phyloP scores from a whole-genome alignment of 2,329 filamentous ascomycete genomes.

The Botryosphaeria dothidea region DNA sequence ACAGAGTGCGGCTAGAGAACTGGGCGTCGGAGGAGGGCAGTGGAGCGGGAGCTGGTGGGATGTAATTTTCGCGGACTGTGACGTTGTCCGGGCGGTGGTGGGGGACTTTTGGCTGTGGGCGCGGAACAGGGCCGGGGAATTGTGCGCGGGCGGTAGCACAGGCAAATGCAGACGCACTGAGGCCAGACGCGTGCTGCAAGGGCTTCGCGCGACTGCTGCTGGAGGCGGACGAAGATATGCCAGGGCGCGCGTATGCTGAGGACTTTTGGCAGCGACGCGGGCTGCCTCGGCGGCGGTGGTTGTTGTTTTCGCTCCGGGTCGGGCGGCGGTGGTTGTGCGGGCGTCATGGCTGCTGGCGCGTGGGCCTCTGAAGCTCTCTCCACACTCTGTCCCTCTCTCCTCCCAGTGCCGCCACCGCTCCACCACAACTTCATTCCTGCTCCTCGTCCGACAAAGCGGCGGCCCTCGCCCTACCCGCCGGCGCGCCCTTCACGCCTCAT shows the following conservation, averaged over 20 bases:
- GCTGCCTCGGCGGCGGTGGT: background rate
- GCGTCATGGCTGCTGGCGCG: background rate
- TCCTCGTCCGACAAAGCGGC: background rate
- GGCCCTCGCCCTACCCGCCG: conserved; percentile 12
- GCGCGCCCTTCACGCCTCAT: background rate
- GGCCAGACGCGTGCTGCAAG: conserved; percentile 3
- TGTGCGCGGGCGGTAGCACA: conserved; percentile 12
- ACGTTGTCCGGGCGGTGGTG: background rate
- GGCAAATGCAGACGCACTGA: background rate
- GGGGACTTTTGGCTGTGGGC: conserved; percentile 5
- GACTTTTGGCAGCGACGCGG: background rate
- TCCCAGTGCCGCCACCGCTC: conserved; percentile 1
- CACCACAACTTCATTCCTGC: background rate
- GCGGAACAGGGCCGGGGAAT: background rate
- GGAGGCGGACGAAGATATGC: background rate
- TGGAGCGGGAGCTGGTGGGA: background rate
- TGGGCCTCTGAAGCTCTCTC: conserved; percentile 6
- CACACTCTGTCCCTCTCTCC: conserved; percentile 15
- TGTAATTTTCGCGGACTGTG: background rate
- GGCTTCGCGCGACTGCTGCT: background rate
- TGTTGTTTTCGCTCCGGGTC: conserved; percentile 3
- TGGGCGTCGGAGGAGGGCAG: background rate
- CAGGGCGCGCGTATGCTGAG: conserved; percentile 14
- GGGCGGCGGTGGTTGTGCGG: background rate
- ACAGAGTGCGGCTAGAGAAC: too few species aligned